phyloP scores from a whole-genome alignment of 2,329 filamentous ascomycete genomes.

The Colletotrichum lindemuthianum region DNA sequence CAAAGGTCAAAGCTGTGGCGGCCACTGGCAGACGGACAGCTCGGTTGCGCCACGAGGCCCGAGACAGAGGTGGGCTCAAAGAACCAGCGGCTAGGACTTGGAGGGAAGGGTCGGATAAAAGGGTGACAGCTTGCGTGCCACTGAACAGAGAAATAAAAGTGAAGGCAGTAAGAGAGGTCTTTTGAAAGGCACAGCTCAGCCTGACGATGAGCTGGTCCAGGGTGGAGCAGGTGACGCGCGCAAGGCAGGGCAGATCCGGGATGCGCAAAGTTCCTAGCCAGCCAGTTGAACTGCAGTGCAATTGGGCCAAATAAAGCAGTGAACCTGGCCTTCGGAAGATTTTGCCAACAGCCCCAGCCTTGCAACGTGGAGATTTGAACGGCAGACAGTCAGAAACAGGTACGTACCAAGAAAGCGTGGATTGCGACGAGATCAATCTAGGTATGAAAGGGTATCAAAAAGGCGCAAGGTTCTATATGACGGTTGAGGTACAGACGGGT shows the following conservation, averaged over 20 bases:
- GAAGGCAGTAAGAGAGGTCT: too few relatives aligned
- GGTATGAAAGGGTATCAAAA: conserved; percentile 25
- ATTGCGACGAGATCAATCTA: conserved; percentile 21
- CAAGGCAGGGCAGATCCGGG: conserved; percentile 4
- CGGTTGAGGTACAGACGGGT: conserved; percentile 8
- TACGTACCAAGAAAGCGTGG: conserved; percentile 30
- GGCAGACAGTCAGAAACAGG: conserved; percentile 11
- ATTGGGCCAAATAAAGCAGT: conserved; percentile 13
- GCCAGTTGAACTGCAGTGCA: conserved; percentile 11
- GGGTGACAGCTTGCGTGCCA: too few relatives aligned
- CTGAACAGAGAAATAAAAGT: too few relatives aligned
- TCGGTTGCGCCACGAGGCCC: conserved; percentile 29
- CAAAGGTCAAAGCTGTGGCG: conserved; percentile 31
- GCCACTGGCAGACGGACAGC: conserved; percentile 16
- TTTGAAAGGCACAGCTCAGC: not conserved
- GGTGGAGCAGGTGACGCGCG: conserved; percentile 12
- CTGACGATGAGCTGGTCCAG: conserved; percentile 5
- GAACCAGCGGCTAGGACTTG: not conserved
- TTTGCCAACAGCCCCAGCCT: conserved; percentile 26
- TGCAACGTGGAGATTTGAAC: conserved; percentile 23
- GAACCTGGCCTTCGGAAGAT: conserved; percentile 16
- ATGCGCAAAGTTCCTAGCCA: not conserved
- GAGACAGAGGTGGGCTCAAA: conserved; percentile 18
- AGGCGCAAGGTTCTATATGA: conserved; percentile 19
- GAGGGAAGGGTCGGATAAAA: too few relatives aligned